Conservation (phyloP, 305 asterid species). For the Rubia balearica region DNA sequence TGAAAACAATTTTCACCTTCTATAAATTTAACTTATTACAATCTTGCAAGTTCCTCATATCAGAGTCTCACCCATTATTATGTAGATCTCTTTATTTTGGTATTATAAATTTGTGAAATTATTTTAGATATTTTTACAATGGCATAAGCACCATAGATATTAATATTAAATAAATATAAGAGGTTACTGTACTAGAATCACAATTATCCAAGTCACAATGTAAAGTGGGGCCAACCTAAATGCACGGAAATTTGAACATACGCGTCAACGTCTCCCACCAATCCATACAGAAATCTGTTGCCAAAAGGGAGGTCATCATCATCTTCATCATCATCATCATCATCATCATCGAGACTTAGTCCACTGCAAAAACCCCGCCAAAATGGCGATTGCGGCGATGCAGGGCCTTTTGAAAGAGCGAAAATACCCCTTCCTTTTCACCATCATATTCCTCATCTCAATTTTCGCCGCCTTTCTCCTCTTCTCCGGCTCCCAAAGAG, state of each 20-base stretch:
- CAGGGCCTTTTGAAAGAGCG: constrained; percentile 47
- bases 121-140: neutral
- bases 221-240: neutral
- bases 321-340: neutral
- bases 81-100: too few species aligned
- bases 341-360: neutral
- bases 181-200: too few species aligned
- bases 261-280: constrained; percentile 7
- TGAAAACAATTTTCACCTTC: too few species aligned
- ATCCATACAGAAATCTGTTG: neutral
- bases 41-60: too few species aligned
- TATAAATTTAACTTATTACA: too few species aligned
- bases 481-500: constrained; percentile 60
- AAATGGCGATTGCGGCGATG: constrained; percentile 6
- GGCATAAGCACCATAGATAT: neutral
- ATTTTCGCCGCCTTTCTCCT: constrained; percentile 48
- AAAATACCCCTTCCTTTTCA: constrained; percentile 61
- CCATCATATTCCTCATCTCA: constrained; percentile 48
- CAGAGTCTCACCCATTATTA: too few species aligned
- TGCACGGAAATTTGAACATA: neutral
- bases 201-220: neutral
- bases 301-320: neutral
- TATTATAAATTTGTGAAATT: neutral
- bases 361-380: constrained; percentile 7
- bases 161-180: too few species aligned